A percentile compares a stretch with the other conserved stretches of the same genome.
These are phyloP conservation scores for Candolleomyces efflorescens DNA, from an alignment of 768 basidiomycete genomes.

Conservation along the genomic window DNA sequence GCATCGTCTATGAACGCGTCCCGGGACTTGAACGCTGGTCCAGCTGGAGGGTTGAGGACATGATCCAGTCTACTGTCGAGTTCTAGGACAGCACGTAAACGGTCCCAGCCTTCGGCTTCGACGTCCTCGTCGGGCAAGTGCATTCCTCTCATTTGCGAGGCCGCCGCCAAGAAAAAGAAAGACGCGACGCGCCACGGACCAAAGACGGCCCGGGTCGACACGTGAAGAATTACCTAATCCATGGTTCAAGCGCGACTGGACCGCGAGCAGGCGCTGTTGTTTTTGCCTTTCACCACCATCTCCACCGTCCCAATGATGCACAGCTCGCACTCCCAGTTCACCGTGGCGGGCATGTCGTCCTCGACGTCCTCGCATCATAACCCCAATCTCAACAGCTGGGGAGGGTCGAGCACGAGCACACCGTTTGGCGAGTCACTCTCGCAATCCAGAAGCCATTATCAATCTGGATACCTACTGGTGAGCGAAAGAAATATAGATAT, in stretches of 20 bases:
- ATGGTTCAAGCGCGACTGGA: not conserved
- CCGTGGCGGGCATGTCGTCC: constrained; percentile 58
- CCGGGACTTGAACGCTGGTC: too few relatives aligned
- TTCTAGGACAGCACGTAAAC: too few relatives aligned
- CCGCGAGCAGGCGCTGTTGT: not conserved
- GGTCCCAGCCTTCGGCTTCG: too few relatives aligned
- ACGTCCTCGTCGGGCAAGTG: too few relatives aligned
- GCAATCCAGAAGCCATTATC: constrained; percentile 74
- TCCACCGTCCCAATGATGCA: constrained; percentile 37
- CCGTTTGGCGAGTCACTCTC: constrained; percentile 64
- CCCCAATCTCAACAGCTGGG: constrained; percentile 51
- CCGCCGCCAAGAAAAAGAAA: too few relatives aligned
- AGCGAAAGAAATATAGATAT: constrained; percentile 14
- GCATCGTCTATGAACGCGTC: too few relatives aligned
- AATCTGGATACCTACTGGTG: constrained; percentile 79
- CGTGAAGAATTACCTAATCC: not conserved
- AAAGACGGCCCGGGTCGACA: not conserved
- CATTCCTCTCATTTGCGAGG: too few relatives aligned
- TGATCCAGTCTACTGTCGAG: too few relatives aligned
- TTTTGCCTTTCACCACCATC: not conserved
- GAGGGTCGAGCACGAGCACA: constrained; percentile 40
- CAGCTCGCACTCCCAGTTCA: constrained; percentile 41
- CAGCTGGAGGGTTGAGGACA: too few relatives aligned
- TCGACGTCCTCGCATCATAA: constrained; percentile 44
- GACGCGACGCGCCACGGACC: too few relatives aligned